Base-by-base conservation (phyloP, 495 filamentous ascomycete species). In the Penicillium steckii region DNA sequence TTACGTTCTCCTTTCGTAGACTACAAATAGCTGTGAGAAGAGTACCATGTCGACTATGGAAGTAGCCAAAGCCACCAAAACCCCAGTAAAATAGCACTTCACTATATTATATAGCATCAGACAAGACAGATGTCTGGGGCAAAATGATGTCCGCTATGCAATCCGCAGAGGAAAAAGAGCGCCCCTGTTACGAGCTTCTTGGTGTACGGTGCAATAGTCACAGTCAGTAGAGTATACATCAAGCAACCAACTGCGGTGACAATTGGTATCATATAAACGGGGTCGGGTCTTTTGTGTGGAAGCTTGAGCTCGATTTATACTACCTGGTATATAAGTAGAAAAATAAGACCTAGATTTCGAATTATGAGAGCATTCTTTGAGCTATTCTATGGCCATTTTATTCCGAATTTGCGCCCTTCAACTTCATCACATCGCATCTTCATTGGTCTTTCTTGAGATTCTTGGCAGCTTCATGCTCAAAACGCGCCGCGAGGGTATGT, bases 111-210 rank as follows among this genome's bases (percentile, higher is more conserved):
- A 42, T 46, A 4, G 47, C 47, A 21, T 56, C 18, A 2, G 32
- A 18, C 3, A 33, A 17, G 26, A 56, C 32, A 29, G 47, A 51
- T 3, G 48, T 50, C 33, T 56, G 53, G 9, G 53, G 47, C n/a
- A 33, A 46, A 15, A 77, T 72, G 43, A 80, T 80, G 40, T 81
- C 82, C 1, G 79, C 80, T 0, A 70, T 67, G 51, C 80, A 83
- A 51, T 82, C 83, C 0, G 67, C 73, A n/a, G 84, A 79, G 13
- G 86, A 65, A 50, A 80, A 85, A 55, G 86, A 68, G 6, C n/a
- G 81, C 79, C 5, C 79, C 80, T 9, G 83, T 76, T 0, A 83
- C 84, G 0, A 82, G 84, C 63, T 85, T 86, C 66, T 86, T 85
- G 4, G 84, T 85, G 61, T 83, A 85, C 26, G 82, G 82, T 3